phyloP scores from a whole-genome alignment of 805 yeast species.

The Candida odintsovae region DNA sequence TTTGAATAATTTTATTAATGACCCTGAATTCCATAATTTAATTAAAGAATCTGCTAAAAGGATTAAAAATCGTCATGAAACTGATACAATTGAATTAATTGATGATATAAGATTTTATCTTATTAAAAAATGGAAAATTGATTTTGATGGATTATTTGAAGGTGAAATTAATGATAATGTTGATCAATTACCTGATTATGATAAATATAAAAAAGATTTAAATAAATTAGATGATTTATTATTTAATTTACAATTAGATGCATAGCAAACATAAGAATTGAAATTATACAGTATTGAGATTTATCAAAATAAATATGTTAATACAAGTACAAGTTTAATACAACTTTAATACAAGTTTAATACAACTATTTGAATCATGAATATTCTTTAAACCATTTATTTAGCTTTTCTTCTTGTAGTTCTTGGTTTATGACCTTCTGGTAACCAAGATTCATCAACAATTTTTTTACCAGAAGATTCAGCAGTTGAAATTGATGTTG shows the following conservation, averaged over 20 bases:
- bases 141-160: slow-evolving; percentile 28
- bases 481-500: slow-evolving; percentile 12
- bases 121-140: slow-evolving; percentile 22
- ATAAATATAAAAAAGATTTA: slow-evolving; percentile 27
- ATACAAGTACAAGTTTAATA: too few relatives aligned
- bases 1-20: slow-evolving; percentile 31
- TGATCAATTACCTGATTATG: slow-evolving; percentile 18
- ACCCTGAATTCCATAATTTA: slow-evolving; percentile 34
- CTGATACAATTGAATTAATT: slow-evolving; percentile 73
- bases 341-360: too few relatives aligned
- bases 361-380: too few relatives aligned
- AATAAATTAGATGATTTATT: slow-evolving; percentile 35
- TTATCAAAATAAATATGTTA: too few relatives aligned
- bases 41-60: slow-evolving; percentile 46
- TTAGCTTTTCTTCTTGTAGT: slow-evolving; percentile 27
- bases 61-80: slow-evolving; percentile 57
- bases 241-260: slow-evolving; percentile 35
- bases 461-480: slow-evolving; percentile 26
- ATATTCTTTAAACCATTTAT: too few relatives aligned
- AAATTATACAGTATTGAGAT: too few relatives aligned
- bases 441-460: slow-evolving; percentile 51
- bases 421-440: slow-evolving; percentile 44
- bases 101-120: slow-evolving; percentile 73
- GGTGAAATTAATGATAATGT: slow-evolving; percentile 18
- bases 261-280: slow-evolving; percentile 19